A percentile compares a stretch with the other conserved stretches of the same genome.
Conservation (phyloP, 345 rosid species). For the Excoecaria agallocha region DNA sequence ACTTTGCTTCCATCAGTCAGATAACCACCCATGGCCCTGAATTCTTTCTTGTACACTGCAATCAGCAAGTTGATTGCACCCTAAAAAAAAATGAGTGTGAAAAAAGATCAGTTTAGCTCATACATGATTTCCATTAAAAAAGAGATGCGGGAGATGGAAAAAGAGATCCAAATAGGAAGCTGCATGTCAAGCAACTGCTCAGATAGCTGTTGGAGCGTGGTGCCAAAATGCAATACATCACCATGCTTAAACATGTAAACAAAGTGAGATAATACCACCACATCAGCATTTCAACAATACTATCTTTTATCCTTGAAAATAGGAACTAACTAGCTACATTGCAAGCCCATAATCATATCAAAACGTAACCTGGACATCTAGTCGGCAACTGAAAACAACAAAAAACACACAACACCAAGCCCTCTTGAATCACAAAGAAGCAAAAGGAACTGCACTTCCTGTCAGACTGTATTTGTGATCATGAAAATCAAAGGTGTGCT, state of each 20-base stretch:
- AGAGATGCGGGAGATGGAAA: too few relatives aligned
- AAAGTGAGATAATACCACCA: background rate
- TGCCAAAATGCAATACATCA: background rate
- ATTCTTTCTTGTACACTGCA: conserved; percentile 82
- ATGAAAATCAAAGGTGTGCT: background rate
- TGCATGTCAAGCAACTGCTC: background rate
- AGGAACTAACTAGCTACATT: background rate
- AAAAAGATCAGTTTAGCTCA: background rate
- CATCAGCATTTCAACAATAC: background rate
- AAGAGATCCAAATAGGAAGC: background rate
- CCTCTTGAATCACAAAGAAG: background rate
- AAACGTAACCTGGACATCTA: background rate
- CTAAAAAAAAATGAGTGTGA: conserved; percentile 34
- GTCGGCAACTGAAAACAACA: background rate
- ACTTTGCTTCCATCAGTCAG: conserved; percentile 84
- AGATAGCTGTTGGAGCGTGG: background rate
- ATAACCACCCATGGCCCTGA: conserved; percentile 57
- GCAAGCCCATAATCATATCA: background rate
- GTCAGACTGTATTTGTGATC: background rate
- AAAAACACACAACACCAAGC: background rate
- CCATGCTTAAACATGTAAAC: background rate
- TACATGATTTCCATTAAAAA: background rate
- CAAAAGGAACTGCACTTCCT: background rate
- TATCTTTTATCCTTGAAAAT: background rate
- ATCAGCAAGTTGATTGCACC: conserved; percentile 90